These are phyloP conservation scores for Hymenoscyphus salicellus DNA, from an alignment of 2,329 filamentous ascomycete genomes.

Conservation along the genomic window DNA sequence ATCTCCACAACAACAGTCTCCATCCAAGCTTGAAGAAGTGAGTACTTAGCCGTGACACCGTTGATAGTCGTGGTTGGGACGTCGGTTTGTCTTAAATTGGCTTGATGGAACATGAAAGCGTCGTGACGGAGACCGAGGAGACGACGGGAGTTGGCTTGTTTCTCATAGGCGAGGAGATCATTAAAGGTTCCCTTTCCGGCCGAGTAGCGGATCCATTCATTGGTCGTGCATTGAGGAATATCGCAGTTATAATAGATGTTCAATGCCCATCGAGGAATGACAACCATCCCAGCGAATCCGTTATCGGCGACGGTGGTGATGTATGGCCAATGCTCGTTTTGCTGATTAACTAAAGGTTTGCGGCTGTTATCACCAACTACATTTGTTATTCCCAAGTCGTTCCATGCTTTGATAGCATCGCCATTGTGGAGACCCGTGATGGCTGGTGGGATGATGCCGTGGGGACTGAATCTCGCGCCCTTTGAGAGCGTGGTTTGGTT, in stretches of 20 bases:
- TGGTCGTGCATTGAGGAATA: conserved; percentile 40
- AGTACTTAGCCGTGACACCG: conserved; percentile 1
- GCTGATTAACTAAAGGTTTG: conserved; percentile 47
- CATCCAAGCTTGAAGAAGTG: conserved; percentile 27
- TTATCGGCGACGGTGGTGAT: conserved; percentile 50
- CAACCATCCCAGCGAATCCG: conserved; percentile 53
- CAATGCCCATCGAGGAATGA: conserved; percentile 59
- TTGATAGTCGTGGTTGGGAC: conserved; percentile 20
- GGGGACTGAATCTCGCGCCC: conserved; percentile 47
- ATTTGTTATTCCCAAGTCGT: conserved; percentile 55
- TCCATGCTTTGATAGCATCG: conserved; percentile 56
- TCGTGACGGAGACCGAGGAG: conserved; percentile 47
- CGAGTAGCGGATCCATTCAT: conserved; percentile 55
- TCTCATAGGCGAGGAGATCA: conserved; percentile 49
- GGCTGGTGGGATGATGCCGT: conserved; percentile 58
- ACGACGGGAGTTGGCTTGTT: conserved; percentile 51
- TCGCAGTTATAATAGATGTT: conserved; percentile 66
- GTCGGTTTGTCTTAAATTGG: conserved; percentile 49
- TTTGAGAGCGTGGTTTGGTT: conserved; percentile 47
- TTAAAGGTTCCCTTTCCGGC: conserved; percentile 53
- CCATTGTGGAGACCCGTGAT: conserved; percentile 63
- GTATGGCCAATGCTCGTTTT: conserved; percentile 50
- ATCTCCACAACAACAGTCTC: conserved; percentile 27
- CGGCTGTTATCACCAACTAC: conserved; percentile 62
- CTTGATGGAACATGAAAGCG: conserved; percentile 51